Evolutionary conservation across 768 basidiomycete genomes (phyloP), one percentile per base, ranked within the genome.

Genomic region (Amylocystis lapponica): DNA sequence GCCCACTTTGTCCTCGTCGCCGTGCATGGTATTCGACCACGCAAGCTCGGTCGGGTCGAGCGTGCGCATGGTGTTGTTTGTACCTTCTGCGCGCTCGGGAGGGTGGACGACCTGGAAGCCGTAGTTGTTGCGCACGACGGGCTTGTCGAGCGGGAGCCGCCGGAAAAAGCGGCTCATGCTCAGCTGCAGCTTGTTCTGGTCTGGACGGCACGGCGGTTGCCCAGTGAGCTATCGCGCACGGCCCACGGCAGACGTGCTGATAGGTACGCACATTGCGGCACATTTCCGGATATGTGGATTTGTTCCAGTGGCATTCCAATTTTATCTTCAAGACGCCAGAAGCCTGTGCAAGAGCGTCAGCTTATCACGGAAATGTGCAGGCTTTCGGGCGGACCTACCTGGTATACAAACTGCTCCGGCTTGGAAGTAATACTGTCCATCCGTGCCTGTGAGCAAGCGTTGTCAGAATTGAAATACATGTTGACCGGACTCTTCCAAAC

Each of bases 261-360:
- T 16, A 33, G 13, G 21, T 17, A 52, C 81, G 57, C 60, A 83
- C 84, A 86, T 61, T 77, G 77, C 14, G 86, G 83, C 29, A 88
- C 86, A 54, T 80, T 66, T 21, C 87, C 86, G 21, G 71, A 68
- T 42, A 67, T 61, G 61, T 89, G 86, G 32, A 88, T 86, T 41
- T 86, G 79, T 41, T 86, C 79, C 27, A 88, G 65, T 17, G 79
- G 68, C 53, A 80, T 66, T 6, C 86, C 88, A 41, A 85, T 75
- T 65, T 88, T 88, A 62, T 88, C 85, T 49, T 72, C 58, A 64
- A 88, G 70, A 14, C 85, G 72, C 87, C 86, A 88, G 48, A 77
- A 81, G 19, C 86, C 86, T 84, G 54, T 31, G 32, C 47, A 43
- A 46, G 48, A 4, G 27, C 17, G 39, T 14, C 26, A 30, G 48